Conservation (phyloP, 2,329 filamentous ascomycete genomes). For the Setomelanomma holmii region DNA sequence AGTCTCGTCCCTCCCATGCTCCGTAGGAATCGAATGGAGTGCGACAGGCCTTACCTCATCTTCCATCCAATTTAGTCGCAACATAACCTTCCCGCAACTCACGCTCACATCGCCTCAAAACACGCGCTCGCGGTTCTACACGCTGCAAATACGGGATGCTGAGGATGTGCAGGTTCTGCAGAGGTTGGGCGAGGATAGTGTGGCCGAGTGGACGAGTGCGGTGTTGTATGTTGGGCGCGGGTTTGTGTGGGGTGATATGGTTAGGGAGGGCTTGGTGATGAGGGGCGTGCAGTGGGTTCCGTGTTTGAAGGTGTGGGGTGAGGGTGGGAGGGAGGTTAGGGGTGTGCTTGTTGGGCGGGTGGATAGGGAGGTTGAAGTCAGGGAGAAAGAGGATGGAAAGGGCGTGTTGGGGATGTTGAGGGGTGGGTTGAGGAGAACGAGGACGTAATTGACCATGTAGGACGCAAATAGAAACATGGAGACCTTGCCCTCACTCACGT, state of each 20-base stretch:
- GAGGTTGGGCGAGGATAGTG: neutral
- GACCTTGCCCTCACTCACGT: too few species aligned
- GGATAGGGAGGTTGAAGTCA: slow-evolving; percentile 21
- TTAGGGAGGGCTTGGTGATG: slow-evolving; percentile 2
- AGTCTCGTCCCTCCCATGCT: slow-evolving; percentile 77
- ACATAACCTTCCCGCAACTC: neutral
- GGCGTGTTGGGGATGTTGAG: slow-evolving; percentile 2
- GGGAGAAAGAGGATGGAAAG: neutral
- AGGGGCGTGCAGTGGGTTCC: slow-evolving; percentile 39
- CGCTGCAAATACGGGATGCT: slow-evolving; percentile 17
- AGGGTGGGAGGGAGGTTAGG: slow-evolving; percentile 26
- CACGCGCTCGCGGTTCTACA: slow-evolving; percentile 14
- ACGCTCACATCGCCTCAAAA: neutral
- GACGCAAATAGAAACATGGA: too few species aligned
- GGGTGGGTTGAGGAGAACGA: too few species aligned
- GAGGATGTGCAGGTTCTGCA: neutral
- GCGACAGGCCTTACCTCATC: slow-evolving; percentile 62
- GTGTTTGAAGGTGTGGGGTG: slow-evolving; percentile 42
- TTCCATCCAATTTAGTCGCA: neutral
- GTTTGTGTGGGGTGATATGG: slow-evolving; percentile 10
- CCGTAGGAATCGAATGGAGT: slow-evolving; percentile 83
- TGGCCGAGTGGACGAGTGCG: slow-evolving; percentile 18
- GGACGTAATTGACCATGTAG: too few species aligned
- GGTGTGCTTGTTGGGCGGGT: slow-evolving; percentile 36
- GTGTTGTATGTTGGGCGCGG: slow-evolving; percentile 31